phyloP scores from a whole-genome alignment of 2,329 filamentous ascomycete genomes.

The Penicillium sp. region DNA sequence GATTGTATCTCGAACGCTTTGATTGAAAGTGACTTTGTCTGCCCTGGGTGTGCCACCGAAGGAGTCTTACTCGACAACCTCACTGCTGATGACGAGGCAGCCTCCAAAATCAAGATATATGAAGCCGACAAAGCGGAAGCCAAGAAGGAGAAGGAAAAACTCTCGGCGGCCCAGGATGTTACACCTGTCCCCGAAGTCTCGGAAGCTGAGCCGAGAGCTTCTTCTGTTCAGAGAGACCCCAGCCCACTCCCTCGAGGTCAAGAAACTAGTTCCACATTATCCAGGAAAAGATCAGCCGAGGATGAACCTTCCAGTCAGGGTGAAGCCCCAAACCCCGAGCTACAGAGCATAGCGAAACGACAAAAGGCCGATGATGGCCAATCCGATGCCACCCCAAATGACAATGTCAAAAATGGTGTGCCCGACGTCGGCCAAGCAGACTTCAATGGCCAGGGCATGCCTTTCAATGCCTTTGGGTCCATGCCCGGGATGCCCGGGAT shows the following conservation, averaged over 20 bases:
- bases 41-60: slow-evolving; percentile 85
- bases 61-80: slow-evolving; percentile 92
- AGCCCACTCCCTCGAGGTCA: slow-evolving; percentile 32
- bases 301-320: slow-evolving; percentile 52
- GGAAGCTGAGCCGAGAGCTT: slow-evolving; percentile 14
- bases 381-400: slow-evolving; percentile 13
- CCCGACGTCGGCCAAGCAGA: slow-evolving; percentile 20
- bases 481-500: slow-evolving; percentile 35
- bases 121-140: slow-evolving; percentile 51
- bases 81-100: slow-evolving; percentile 72
- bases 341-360: slow-evolving; percentile 40
- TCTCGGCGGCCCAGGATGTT: slow-evolving; percentile 28
- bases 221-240: slow-evolving; percentile 20
- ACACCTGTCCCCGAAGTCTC: slow-evolving; percentile 16
- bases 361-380: slow-evolving; percentile 43
- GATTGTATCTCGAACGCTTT: slow-evolving; percentile 99
- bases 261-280: slow-evolving; percentile 36
- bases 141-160: slow-evolving; percentile 44
- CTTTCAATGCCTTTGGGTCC: slow-evolving; percentile 32
- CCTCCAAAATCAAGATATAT: slow-evolving; percentile 74
- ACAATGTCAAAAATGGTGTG: slow-evolving; percentile 14
- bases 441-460: slow-evolving; percentile 38
- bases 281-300: slow-evolving; percentile 80
- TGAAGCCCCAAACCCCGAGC: slow-evolving; percentile 44
- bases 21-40: slow-evolving; percentile 96